Base-by-base conservation (phyloP, 2,329 filamentous ascomycete species). In the Furcasterigmium sp. region DNA sequence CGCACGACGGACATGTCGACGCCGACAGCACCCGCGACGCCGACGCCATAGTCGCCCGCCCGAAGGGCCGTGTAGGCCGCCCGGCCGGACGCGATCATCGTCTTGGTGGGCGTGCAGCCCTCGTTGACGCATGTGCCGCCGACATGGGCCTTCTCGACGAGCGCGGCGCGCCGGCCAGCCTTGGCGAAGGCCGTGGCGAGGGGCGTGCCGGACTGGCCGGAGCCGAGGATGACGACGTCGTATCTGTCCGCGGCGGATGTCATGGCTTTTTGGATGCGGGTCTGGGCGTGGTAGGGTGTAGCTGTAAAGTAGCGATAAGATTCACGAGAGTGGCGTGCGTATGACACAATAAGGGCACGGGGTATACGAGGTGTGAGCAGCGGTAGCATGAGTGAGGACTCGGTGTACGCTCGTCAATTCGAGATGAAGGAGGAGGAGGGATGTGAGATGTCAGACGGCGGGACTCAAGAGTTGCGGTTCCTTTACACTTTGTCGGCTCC, bases 51-150 rank as follows among this genome's bases (percentile, higher is more conserved):
- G 29, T 73, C 67, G 3, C 49, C 51, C 0, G 61, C 65, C 2
- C 72, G 59, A 3, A 59, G 52, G 1, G 66, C 56, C 9, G 75
- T 46, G 51, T 77, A 69, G 3, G 73, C 74, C 3, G 68, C 64
- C 4, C 72, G 60, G 1, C 72, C 75, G 17, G 69, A 74, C 3
- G 75, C 67, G 39, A 79, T 70, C 65, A 79, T 70, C 8, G 75
- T 78, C 54, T 78, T 79, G 17, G 75, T 78, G 0, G 75, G 75
- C 10, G 75, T 78, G 51, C 75, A 78, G 5, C 75, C 75, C 47
- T 73, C 72, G 44, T 78, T 77, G 42, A 78, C 59, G 48, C 74
- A 78, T 44, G 69, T 73, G 10, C 74, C 75, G n/a, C 71, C 74
- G 3, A 78, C 59, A 42, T 73, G 64, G 0, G 60, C 46, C n/a